Evolutionary conservation across 2,329 filamentous ascomycete genomes (phyloP), one percentile per base, ranked within the genome.

Genomic region (Fusarium nanum): DNA sequence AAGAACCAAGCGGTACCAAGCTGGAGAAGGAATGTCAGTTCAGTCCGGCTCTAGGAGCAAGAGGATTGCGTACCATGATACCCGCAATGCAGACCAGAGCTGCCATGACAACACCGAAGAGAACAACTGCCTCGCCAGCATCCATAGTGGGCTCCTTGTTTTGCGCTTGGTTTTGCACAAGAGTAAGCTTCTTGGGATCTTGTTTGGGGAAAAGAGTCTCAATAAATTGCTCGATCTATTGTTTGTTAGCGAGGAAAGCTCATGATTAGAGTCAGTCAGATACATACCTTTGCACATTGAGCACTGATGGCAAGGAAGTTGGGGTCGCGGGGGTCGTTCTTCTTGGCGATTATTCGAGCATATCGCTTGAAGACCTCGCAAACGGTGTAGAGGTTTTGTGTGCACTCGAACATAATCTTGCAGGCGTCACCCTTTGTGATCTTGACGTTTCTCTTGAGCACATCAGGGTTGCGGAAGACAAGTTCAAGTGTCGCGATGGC

Each of bases 401-500:
- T 97, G 13, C 93, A 97, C 76, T 97, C 89, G 67, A 90, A 87
- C 96, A 99, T 98, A 74, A 98, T 85, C 73, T 91, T 86, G 80
- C 96, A 98, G 40, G 96, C 94, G 72, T 95, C 89, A 32, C 96
- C 96, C 84, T 97, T 98, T 61, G 93, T 95, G 81, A 99, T 98
- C 84, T 99, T 99, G 83, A 99, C 85, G 77, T 98, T 96, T 70
- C 87, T 89, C 78, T 95, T 82, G 78, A 97, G 97, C 61, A 99
- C 89, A 64, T 86, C 86, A 23, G 93, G 92, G 81, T 99, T 99
- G 76, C 92, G 91, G 88, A 98, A 99, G 75, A 95, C 92, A 20
- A 93, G 84, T 74, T 98, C 94, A 44, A 98, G 83, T 1, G 95
- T 98, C 11, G 96, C 95, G 79, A 99, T 98, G 56, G 95, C 96